Evolutionary conservation across 2,329 filamentous ascomycete species (phyloP).

Genomic region (Beauveria scarabaeidicola): DNA sequence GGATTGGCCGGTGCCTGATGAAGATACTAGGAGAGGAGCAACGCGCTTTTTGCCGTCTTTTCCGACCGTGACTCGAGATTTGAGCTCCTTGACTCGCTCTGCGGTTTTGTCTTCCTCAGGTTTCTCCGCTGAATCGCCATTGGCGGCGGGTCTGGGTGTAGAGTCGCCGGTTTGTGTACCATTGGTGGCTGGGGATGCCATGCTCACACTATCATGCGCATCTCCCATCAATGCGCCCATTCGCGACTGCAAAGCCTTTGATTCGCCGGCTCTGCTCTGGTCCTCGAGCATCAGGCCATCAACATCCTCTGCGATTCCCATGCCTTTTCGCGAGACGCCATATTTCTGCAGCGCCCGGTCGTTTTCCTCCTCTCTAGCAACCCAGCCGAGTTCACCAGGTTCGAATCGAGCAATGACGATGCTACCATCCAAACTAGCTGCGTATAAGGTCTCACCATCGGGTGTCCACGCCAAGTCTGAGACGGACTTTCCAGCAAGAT

Average conservation of each 20-base stretch:
- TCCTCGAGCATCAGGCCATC: constrained; percentile 83
- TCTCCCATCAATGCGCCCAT: constrained; percentile 99
- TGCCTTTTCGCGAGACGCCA: constrained; percentile 76
- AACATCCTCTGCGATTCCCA: constrained; percentile 87
- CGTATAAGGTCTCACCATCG: constrained; percentile 78
- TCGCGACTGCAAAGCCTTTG: constrained; percentile 80
- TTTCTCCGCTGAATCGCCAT: constrained; percentile 29
- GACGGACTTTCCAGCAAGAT: constrained; percentile 82
- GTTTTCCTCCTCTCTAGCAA: constrained; percentile 78
- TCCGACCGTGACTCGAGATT: constrained; percentile 86
- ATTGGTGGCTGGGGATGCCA: constrained; percentile 36
- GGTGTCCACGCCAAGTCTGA: constrained; percentile 92
- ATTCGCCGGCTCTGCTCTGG: constrained; percentile 82
- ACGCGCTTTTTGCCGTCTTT: constrained; percentile 97
- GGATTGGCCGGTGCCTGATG: constrained; percentile 76
- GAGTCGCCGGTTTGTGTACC: constrained; percentile 36
- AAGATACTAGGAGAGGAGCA: constrained; percentile 82
- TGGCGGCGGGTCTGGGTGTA: constrained; percentile 30
- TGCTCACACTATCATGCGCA: constrained; percentile 47
- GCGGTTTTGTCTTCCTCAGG: constrained; percentile 39
- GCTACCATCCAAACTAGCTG: constrained; percentile 81
- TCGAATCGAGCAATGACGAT: constrained; percentile 78
- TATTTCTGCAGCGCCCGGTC: constrained; percentile 90
- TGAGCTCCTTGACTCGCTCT: constrained; percentile 54
- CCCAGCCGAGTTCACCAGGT: constrained; percentile 80